These are phyloP conservation scores for Hypocreales sp. DNA, from an alignment of 2,329 filamentous ascomycete genomes.

Conservation along the genomic window DNA sequence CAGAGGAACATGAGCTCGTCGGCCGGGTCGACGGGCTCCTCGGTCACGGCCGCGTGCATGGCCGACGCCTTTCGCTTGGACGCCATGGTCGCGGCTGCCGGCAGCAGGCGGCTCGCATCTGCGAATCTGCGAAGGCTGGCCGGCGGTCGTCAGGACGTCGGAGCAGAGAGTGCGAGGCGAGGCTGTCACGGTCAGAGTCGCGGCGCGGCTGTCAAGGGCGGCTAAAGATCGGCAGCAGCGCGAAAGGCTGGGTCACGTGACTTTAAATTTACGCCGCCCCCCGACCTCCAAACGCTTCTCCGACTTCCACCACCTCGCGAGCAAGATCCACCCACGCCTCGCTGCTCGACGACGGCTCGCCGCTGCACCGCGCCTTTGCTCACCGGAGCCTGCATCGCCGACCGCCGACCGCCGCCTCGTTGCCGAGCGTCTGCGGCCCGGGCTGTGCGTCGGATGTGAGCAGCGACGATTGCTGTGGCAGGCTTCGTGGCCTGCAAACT, in stretches of 20 bases:
- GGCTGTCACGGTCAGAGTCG: no score
- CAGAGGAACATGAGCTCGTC: constrained; percentile 93
- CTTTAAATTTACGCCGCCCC: constrained; percentile 24
- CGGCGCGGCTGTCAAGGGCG: no score
- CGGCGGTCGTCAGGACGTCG: no score
- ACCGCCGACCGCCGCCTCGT: background rate
- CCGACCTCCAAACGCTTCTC: constrained; percentile 14
- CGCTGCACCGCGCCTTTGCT: constrained; percentile 8
- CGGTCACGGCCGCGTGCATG: constrained; percentile 49
- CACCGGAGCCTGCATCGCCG: constrained; percentile 4
- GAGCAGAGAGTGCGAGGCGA: no score
- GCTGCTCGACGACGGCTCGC: constrained; percentile 9
- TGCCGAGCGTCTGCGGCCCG: background rate
- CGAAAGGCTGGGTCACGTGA: no score
- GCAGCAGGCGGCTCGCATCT: no score
- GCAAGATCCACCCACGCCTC: constrained; percentile 9
- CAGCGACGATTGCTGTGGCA: constrained; percentile 26
- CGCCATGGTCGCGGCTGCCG: constrained; percentile 59
- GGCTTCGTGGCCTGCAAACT: constrained; percentile 33
- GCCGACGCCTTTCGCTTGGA: constrained; percentile 78
- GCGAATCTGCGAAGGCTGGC: no score
- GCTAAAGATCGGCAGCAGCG: no score
- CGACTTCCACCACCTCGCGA: constrained; percentile 12
- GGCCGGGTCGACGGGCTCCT: constrained; percentile 81
- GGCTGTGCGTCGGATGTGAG: constrained; percentile 26